Conservation (phyloP, 2,329 filamentous ascomycete genomes). For the Fusarium subtropicale region DNA sequence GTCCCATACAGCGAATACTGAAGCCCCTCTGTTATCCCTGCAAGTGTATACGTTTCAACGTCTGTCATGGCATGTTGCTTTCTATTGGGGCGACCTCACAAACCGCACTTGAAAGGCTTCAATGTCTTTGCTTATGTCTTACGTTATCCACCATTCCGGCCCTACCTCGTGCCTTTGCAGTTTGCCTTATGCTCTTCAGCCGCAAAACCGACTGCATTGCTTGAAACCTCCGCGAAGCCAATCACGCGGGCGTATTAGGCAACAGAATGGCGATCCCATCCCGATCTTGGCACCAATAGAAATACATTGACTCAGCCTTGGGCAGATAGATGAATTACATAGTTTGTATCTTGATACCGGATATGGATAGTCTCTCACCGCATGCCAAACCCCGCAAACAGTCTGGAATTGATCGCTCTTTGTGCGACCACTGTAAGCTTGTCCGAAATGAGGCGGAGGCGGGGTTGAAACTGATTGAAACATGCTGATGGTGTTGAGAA, state of each 20-base stretch:
- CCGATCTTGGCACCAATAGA: background rate
- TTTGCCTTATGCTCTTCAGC: background rate
- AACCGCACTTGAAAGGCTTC: background rate
- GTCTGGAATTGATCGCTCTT: slow-evolving; percentile 4
- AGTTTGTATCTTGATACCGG: background rate
- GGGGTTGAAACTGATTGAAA: background rate
- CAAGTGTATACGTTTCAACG: background rate
- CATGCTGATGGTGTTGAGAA: background rate
- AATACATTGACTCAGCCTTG: background rate
- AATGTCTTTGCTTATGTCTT: background rate
- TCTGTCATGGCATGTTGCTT: background rate
- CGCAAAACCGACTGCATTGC: background rate
- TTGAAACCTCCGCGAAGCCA: background rate
- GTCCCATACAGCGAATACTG: background rate
- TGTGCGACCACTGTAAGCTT: background rate
- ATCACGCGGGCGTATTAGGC: background rate
- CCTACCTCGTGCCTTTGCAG: background rate
- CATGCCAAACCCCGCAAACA: background rate
- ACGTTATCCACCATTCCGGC: background rate
- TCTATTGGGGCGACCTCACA: background rate
- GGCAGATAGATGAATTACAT: background rate
- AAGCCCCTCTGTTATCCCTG: background rate
- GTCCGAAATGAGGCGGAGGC: background rate
- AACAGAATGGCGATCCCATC: background rate
- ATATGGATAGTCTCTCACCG: background rate